Base-by-base conservation (phyloP, 306 rosid species). In the Abrus pulchellus region DNA sequence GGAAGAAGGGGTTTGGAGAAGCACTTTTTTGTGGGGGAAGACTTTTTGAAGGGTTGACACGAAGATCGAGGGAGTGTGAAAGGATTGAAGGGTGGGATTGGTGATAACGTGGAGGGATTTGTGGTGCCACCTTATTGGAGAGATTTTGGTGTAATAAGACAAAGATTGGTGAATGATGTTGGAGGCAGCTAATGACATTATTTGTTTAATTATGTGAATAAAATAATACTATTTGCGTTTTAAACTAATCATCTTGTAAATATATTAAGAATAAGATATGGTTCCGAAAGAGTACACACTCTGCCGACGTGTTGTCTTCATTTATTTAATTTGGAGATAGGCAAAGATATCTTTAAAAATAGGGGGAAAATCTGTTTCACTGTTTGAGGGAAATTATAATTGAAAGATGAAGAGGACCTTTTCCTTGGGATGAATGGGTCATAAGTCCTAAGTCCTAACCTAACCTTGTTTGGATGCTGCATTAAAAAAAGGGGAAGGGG, bases 101-200 rank as follows among this genome's bases (percentile, higher is more conserved):
- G 62, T 65, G 83, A 81, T 83, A 72, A 72, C 83, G 89, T 83
- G 78, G 80, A 53, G 38, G 76, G 68, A 28, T 68, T 75, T 78
- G 86, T 86, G 82, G 80, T 64, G 75, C 75, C 73, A 76, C 62
- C 83, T 83, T 65, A 79, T 86, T 80, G 87, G 87, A 71, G 87
- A 71, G 80, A 72, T 45, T 86, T 60, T 40, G 2, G 3, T 62
- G 60, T 40, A 83, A 83, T 83, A 80, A 83, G 89, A 86, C 89
- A 86, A 86, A 63, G 45, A 69, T 59, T 71, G 55, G 63, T 74
- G 44, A 60, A 72, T 77, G 53, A 57, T 67, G 86, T 68, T n/a
- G 74, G 85, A 69, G 67, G 78, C 79, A 63, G 60, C 55, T 70
- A 33, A 69, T 52, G 4, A 63, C 34, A 12, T 65, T 72, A 61